phyloP scores from a whole-genome alignment of 352 stramenopile genomes.

The Pythium guiyangense region DNA sequence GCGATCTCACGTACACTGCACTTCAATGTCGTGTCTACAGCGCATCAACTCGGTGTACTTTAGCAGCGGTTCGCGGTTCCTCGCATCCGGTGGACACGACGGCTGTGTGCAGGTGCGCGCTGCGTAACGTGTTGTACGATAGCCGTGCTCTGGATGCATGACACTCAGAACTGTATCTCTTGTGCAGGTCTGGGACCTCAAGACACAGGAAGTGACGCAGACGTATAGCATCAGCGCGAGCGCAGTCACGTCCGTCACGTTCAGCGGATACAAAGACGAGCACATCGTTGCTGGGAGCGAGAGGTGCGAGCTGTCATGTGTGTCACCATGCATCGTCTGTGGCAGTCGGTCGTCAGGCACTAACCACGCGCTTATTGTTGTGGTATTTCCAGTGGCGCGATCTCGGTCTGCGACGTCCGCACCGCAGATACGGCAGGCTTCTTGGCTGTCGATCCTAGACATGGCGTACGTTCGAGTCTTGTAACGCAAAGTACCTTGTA shows the following conservation, averaged over 20 bases:
- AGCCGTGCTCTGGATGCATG: too few relatives aligned
- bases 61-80: slow-evolving; percentile 63
- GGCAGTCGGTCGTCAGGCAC: not conserved
- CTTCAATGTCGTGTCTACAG: slow-evolving; percentile 16
- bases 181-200: slow-evolving; percentile 62
- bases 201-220: slow-evolving; percentile 68
- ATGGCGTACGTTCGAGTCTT: slow-evolving; percentile 19
- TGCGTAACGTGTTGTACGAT: too few relatives aligned
- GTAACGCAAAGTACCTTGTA: not conserved
- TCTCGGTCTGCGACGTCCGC: slow-evolving; percentile 63
- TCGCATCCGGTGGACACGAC: slow-evolving; percentile 52
- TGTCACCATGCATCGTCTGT: not conserved
- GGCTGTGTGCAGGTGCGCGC: slow-evolving; percentile 38
- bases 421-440: slow-evolving; percentile 44
- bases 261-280: slow-evolving; percentile 74
- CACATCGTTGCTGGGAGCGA: slow-evolving; percentile 63
- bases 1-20: not conserved
- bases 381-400: slow-evolving; percentile 33
- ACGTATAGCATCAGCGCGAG: slow-evolving; percentile 59
- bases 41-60: slow-evolving; percentile 64
- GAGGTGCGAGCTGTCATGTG: slow-evolving; percentile 22
- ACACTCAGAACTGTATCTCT: not conserved
- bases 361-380: not conserved
- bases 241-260: slow-evolving; percentile 53
- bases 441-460: slow-evolving; percentile 38